Evolutionary conservation across 1,284 basidiomycete species (phyloP), one percentile per base, ranked within the genome.

Genomic region (Heterobasidion parviporum): DNA sequence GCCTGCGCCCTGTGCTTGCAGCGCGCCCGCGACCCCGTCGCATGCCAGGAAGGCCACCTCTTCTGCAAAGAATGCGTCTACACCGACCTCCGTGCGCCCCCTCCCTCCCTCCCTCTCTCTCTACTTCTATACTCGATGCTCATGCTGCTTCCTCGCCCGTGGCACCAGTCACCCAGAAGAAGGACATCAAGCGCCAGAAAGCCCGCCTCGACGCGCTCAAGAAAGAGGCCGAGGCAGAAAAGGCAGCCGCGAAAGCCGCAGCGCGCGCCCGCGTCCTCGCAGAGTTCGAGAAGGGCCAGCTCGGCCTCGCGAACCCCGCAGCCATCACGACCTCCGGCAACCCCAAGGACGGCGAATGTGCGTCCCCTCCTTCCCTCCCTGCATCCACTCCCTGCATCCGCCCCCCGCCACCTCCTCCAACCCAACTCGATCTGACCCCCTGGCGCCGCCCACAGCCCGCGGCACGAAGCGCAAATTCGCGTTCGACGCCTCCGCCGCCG

Each of bases 21-120:
- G 57, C 77, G 79, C 52, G 92, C 90, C 4, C 72, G 86, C 50
- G 86, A 92, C 54, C 91, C 94, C 0, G 76, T 94, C 34, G 81
- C 86, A 9, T 98, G 94, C 66, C 72, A 81, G 32, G 79, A 88
- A 56, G 94, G 95, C 0, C 94, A 98, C 69, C 65, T 97, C 10
- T 92, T 89, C 70, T 98, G 94, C 78, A 92, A 89, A 64, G 92
- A 95, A 70, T 92, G 94, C 65, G 84, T 85, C 10, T 83, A 87
- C 63, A 81, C 83, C 0, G 89, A 90, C 66, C 78, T 92, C 35
- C 68, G 88, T 89, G 70, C 66, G 85, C 35, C 16, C 56, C 6
- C 16, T 38, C 49, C 36, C 2, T 6, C 49, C 34, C 26, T 34
- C 33, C 51, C 59, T n/a, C 62, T 54, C 15, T 51, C 34, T 6